Base-by-base conservation (phyloP, 2,329 filamentous ascomycete species). In the Pestalotiopsis sp. region DNA sequence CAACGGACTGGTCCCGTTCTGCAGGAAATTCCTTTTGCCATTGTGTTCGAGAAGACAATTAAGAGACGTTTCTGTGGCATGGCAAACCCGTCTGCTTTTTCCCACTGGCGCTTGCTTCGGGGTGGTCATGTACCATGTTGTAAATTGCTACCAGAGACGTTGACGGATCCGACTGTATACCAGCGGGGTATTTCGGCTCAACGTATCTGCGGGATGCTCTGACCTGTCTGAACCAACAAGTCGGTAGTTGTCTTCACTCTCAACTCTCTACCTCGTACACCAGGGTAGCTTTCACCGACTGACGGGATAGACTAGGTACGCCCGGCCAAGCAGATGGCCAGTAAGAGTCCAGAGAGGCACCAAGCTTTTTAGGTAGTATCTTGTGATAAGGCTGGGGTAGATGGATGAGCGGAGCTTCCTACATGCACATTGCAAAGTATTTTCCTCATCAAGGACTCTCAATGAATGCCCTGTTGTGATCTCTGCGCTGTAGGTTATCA, bases 201-300 rank as follows among this genome's bases (percentile, higher is more conserved):
- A 9, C 14, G 17, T n/a, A n/a, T 52, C 17, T 52, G 31, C 23
- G 31, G 9, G 9, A 36, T 36, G 31, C 31, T 52, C 9, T 39
- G 12, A 36, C 27, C 14, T 36, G 7, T 36, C 13, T 41, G 2
- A 36, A 20, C 17, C n/a, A 11, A 36, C 27, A 17, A 62, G 31
- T 39, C 59, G 59, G 59, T 62, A 62, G 59, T 62, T 62, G 59
- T 39, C 31, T 59, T n/a, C 27, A 39, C 27, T 41, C 31, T 39
- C 59, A 63, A 25, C 23, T n/a, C 36, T 39, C 66, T 56, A 59
- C 66, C 23, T 23, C 23, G 23, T 23, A 23, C 23, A 23, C 23
- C 23, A 63, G 66, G 45, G 45, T 60, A 63, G 39, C 41, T n/a
- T 57, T 39, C 66, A 67, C 66, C 66, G 66, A 67, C 66, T 56